A percentile compares a stretch with the other conserved stretches of the same genome.
Conservation (phyloP, 108 stramenopile species). For the Nannochloropsis oceanica region DNA sequence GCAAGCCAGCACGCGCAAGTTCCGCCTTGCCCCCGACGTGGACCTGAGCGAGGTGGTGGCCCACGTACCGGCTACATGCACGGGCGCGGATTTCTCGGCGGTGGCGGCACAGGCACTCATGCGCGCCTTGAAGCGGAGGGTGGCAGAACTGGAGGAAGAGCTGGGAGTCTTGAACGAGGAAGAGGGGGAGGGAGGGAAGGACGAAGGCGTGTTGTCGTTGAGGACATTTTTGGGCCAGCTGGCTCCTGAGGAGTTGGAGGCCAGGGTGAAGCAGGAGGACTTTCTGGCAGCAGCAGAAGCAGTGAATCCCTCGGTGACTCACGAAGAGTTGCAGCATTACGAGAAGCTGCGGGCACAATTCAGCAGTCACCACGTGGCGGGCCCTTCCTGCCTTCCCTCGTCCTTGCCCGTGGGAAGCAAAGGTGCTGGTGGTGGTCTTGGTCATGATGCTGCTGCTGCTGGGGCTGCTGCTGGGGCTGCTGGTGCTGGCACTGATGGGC, state of each 20-base stretch:
- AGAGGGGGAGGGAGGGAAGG: neutral
- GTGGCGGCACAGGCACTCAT: slow-evolving; percentile 66
- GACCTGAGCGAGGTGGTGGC: slow-evolving; percentile 47
- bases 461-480: too few species aligned
- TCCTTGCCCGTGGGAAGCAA: too few species aligned
- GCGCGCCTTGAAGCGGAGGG: slow-evolving; percentile 52
- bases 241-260: slow-evolving; percentile 1
- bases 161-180: slow-evolving; percentile 44
- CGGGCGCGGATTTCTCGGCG: slow-evolving; percentile 81
- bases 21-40: slow-evolving; percentile 52
- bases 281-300: neutral
- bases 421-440: too few species aligned
- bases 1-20: slow-evolving; percentile 64
- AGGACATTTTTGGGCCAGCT: slow-evolving; percentile 7
- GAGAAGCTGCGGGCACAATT: slow-evolving; percentile 20
- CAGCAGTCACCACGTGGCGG: neutral
- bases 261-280: slow-evolving; percentile 11
- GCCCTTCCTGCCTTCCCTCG: too few species aligned
- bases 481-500: neutral
- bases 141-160: slow-evolving; percentile 55
- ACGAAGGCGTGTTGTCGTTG: neutral
- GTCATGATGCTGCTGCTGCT: too few species aligned
- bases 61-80: slow-evolving; percentile 54
- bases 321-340: slow-evolving; percentile 26
- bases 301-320: slow-evolving; percentile 13